Base-by-base conservation (phyloP, 441 rosid species). In the Capsella rubella region DNA sequence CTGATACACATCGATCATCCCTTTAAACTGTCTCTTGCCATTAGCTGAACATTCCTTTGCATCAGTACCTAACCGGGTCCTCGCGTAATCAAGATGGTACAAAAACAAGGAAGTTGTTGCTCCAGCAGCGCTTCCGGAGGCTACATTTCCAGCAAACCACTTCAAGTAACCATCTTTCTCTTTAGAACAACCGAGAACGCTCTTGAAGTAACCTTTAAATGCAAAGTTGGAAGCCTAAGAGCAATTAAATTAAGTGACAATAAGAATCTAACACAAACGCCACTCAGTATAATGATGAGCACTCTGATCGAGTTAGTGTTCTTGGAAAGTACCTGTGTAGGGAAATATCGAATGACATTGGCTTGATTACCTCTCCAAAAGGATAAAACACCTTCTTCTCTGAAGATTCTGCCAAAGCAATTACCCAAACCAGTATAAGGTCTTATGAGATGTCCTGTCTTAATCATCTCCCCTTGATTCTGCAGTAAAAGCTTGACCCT, bases 81-180 rank as follows among this genome's bases (percentile, higher is more conserved):
- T 82, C 3, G 90, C 94, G 58, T 89, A 91, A 75, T 91, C 94
- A 47, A 89, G 75, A 82, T 87, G 94, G 74, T 89, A 89, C 1
- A 89, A 69, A 54, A 93, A 82, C 69, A 89, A 60, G 0, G 96
- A 88, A 35, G 93, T 89, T 15, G 92, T 89, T 54, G 97, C 98
- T 52, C 99, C 97, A 74, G 97, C 99, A 60, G 99, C 99, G 81
- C 99, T 90, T 42, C 97, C 99, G 3, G 97, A 90, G 64, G 97
- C 86, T 12, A 86, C 60, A 21, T 86, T 91, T 37, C 89, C 86
- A 54, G 87, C 82, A 82, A 92, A 88, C 90, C 95, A 84, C 76
- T 87, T 90, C 39, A 79, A 6, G 68, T 90, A 90, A 73, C 97
- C 97, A 70, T 92, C 97, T 77, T 74, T 88, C 89, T 95, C 97